Percentiles rank a stretch among this genome's conserved stretches.
These are phyloP conservation scores for Malbranchea cinnamomea DNA, from an alignment of 2,329 filamentous ascomycete genomes.

Conservation along the genomic window DNA sequence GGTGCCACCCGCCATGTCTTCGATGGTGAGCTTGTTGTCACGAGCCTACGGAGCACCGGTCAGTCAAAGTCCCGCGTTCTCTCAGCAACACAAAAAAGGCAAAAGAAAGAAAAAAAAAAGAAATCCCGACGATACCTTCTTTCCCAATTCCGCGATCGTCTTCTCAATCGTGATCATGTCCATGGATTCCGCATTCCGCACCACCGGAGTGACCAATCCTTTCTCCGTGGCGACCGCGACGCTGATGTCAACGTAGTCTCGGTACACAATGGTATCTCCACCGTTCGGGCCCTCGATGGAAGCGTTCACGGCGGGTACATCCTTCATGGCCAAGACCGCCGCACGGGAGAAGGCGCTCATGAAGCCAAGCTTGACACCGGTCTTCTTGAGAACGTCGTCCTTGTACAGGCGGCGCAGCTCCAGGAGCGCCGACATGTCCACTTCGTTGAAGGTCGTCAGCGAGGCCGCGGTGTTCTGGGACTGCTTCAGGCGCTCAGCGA, in stretches of 20 bases:
- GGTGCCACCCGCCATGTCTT: constrained; percentile 97
- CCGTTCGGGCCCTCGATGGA: constrained; percentile 92
- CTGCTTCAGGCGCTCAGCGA: constrained; percentile 95
- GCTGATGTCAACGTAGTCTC: constrained; percentile 95
- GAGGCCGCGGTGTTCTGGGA: constrained; percentile 97
- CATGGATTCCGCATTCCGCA: constrained; percentile 80
- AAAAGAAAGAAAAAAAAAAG: background rate
- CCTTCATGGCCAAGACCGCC: constrained; percentile 79
- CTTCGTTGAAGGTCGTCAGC: constrained; percentile 96
- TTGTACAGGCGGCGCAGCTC: constrained; percentile 96
- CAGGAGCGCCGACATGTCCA: constrained; percentile 97
- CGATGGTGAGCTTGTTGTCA: constrained; percentile 91
- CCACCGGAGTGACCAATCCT: constrained; percentile 89
- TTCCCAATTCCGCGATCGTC: constrained; percentile 82
- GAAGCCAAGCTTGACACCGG: constrained; percentile 95
- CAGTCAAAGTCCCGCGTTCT: constrained; percentile 6
- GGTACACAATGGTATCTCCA: constrained; percentile 94
- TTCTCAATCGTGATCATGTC: constrained; percentile 82
- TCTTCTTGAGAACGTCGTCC: constrained; percentile 90
- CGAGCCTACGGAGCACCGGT: constrained; percentile 47
- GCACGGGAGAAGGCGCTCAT: constrained; percentile 96
- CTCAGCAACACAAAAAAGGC: background rate
- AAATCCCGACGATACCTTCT: constrained; percentile 50
- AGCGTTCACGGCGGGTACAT: constrained; percentile 87
- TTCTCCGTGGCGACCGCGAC: constrained; percentile 96